These are phyloP conservation scores for Tagetes patula DNA, from an alignment of 129 eudicot species.

Conservation along the genomic window DNA sequence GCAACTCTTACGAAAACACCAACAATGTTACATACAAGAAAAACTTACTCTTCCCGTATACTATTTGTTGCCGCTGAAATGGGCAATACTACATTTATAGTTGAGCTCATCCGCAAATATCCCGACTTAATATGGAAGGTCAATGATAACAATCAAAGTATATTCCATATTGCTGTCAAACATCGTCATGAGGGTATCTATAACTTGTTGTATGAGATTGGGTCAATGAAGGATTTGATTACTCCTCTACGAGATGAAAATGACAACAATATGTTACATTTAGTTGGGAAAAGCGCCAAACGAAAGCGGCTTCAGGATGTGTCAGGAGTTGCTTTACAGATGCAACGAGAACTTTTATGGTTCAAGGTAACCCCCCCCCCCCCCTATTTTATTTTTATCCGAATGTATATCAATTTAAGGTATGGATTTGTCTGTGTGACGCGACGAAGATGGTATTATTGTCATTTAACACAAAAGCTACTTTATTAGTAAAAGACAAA, in stretches of 20 bases:
- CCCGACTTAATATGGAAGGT: conserved; percentile 64
- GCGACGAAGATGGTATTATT: no score
- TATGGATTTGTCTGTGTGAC: no score
- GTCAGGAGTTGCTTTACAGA: conserved; percentile 55
- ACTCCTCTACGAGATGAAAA: conserved; percentile 35
- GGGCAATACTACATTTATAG: conserved; percentile 49
- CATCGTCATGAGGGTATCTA: conserved; percentile 54
- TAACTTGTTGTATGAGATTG: conserved; percentile 47
- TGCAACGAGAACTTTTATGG: conserved; percentile 57
- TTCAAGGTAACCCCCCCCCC: conserved; percentile 34
- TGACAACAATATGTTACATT: conserved; percentile 49
- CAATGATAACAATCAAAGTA: conserved; percentile 47
- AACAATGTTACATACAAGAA: not conserved
- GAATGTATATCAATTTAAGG: no score
- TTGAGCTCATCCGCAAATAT: conserved; percentile 41
- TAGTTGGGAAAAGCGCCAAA: conserved; percentile 48
- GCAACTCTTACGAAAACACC: not conserved
- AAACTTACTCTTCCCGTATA: conserved; percentile 37
- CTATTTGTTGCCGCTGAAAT: conserved; percentile 47
- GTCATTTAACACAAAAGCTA: no score
- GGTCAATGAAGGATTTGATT: conserved; percentile 47
- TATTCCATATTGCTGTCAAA: conserved; percentile 53
- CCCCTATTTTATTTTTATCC: not conserved
- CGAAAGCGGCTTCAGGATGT: conserved; percentile 37
- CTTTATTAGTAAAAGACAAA: no score